Evolutionary conservation across 331 rosid species (phyloP), one percentile per base, ranked within the genome.

Genomic region (Prunus yedoensis): DNA sequence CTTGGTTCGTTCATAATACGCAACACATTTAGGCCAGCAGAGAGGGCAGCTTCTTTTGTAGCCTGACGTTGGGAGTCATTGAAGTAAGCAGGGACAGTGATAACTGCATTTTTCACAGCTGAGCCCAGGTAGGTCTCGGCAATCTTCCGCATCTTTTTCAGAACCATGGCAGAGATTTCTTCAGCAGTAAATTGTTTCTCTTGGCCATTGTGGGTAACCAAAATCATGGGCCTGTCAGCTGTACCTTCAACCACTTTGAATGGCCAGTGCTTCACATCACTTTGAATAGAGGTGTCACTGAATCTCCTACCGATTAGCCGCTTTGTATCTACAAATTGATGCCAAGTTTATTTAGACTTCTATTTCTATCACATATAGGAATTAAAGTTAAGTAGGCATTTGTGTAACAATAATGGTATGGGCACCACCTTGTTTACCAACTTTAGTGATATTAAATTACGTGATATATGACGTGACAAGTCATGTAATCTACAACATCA

Each of bases 111-210:
- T 28, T 65, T 58, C 15, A 79, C 66, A 0, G 41, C 30, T 45
- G 70, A 66, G 3, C 76, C 74, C 28, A 83, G 50, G 15, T 76
- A 72, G 10, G 73, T 61, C 66, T 79, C 83, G 27, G 76, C 79
- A 5, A 56, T 75, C 70, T 83, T 80, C 0, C 65, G 64, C 86
- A 83, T 79, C 73, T 79, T 75, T 20, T 53, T 1, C 3, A 70
- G 32, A 14, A 53, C 32, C 64, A 70, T 70, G 7, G 35, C 32
- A 4, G 75, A 27, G 56, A 51, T 51, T 15, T 51, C 8, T 16
- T 51, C 56, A 5, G 20, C 56, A 51, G 6, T 16, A 51, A 13
- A 51, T 5, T 51, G n/a, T 14, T 13, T 51, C 18, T 51, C 56
- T 14, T 16, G 7, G 56, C 56, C 56, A 51, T 51, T 51, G 6